Percentiles rank a stretch among this genome's conserved stretches.
phyloP scores from a whole-genome alignment of 495 filamentous ascomycete species.

The Pseudevernia furfuracea region DNA sequence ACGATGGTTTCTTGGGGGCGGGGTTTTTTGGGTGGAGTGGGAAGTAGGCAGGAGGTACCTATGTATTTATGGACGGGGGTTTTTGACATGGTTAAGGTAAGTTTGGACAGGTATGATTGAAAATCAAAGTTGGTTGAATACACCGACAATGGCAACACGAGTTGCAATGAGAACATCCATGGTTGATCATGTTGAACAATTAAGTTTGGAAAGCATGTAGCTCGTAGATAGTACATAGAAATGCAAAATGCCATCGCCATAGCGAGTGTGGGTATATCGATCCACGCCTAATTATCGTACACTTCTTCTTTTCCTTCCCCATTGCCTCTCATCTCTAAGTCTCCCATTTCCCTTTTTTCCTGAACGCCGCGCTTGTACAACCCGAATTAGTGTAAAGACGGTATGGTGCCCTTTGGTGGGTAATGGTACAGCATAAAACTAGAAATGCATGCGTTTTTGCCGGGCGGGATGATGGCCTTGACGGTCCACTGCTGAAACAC shows the following conservation, averaged over 20 bases:
- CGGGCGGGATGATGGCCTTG: conserved; percentile 1
- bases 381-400: conserved; percentile 2
- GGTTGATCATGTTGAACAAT: background rate
- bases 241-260: conserved; percentile 15
- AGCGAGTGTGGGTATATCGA: conserved; percentile 28
- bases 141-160: no score
- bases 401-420: background rate
- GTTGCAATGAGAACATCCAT: background rate
- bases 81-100: no score
- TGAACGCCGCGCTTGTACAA: conserved; percentile 12
- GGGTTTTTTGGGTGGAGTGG: no score
- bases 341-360: background rate
- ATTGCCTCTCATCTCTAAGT: background rate
- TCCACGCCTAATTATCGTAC: conserved; percentile 3
- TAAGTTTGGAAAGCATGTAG: background rate
- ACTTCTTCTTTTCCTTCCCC: background rate
- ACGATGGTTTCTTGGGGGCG: no score
- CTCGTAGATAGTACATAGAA: background rate
- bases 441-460: background rate
- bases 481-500: background rate
- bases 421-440: background rate
- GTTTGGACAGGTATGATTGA: no score
- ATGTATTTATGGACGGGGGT: no score
- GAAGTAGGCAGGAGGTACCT: no score
- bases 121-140: no score